Evolutionary conservation across 257 asterid species (phyloP).

Genomic region (Mitragyna speciosa): DNA sequence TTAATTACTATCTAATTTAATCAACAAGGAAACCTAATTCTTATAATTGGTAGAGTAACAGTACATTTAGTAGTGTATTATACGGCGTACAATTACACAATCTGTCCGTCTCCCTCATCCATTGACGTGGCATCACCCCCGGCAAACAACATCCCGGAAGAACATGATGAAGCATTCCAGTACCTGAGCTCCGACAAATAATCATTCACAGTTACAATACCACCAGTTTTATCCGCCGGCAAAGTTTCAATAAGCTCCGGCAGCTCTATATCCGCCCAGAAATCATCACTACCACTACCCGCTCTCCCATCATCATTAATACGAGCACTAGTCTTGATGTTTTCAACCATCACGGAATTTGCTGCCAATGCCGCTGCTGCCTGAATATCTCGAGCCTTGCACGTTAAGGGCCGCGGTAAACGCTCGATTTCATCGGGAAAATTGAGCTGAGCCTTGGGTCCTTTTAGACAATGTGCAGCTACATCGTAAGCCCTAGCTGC

Average conservation of each 20-base stretch:
- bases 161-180: not conserved
- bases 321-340: not conserved
- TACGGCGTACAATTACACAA: not conserved
- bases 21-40: no score
- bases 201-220: not conserved
- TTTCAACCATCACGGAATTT: not conserved
- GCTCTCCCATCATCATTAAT: not conserved
- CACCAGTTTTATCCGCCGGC: not conserved
- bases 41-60: no score
- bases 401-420: conserved; percentile 44
- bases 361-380: conserved; percentile 68
- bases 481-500: conserved; percentile 77
- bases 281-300: not conserved
- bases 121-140: not conserved
- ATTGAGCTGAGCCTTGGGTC: conserved; percentile 48
- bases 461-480: conserved; percentile 56
- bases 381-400: conserved; percentile 52
- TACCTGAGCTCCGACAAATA: not conserved
- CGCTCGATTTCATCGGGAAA: conserved; percentile 43
- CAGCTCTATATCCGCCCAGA: conserved; percentile 15
- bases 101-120: not conserved
- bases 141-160: not conserved
- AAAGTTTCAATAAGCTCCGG: conserved; percentile 11
- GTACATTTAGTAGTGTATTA: no score
- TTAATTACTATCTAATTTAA: no score